Conservation (phyloP, 305 asterid genomes). For the Rubia occidens region DNA sequence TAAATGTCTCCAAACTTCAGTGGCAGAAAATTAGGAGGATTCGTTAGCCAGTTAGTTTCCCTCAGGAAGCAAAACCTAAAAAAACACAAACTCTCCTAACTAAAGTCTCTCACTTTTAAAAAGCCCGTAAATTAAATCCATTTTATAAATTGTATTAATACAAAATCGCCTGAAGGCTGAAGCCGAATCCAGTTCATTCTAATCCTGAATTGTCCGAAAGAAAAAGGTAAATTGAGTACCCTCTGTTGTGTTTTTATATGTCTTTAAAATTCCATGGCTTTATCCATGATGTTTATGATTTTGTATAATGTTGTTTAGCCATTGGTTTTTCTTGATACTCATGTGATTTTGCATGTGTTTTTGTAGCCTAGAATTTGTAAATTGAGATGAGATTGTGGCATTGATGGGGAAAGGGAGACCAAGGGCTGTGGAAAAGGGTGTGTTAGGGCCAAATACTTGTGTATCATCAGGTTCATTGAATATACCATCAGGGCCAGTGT, state of each 20-base stretch:
- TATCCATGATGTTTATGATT: neutral
- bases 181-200: neutral
- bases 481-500: slow-evolving; percentile 83
- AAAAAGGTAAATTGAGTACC: slow-evolving; percentile 12
- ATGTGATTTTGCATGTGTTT: slow-evolving; percentile 11
- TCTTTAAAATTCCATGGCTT: neutral
- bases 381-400: slow-evolving; percentile 17
- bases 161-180: neutral
- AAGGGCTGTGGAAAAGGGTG: slow-evolving; percentile 67
- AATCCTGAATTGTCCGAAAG: neutral
- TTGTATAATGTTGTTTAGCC: neutral
- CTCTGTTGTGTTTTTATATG: neutral
- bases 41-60: slow-evolving; percentile 13
- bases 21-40: slow-evolving; percentile 23
- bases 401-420: slow-evolving; percentile 78
- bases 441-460: slow-evolving; percentile 39
- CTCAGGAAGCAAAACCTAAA: slow-evolving; percentile 30
- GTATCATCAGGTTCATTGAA: slow-evolving; percentile 39
- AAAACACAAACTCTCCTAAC: slow-evolving; percentile 20
- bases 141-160: neutral
- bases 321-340: neutral
- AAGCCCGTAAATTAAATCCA: neutral
- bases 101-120: slow-evolving; percentile 19
- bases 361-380: slow-evolving; percentile 3
- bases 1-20: slow-evolving; percentile 22